Conservation (phyloP, 2,329 filamentous ascomycete genomes). For the Colletotrichum spaethianum region DNA sequence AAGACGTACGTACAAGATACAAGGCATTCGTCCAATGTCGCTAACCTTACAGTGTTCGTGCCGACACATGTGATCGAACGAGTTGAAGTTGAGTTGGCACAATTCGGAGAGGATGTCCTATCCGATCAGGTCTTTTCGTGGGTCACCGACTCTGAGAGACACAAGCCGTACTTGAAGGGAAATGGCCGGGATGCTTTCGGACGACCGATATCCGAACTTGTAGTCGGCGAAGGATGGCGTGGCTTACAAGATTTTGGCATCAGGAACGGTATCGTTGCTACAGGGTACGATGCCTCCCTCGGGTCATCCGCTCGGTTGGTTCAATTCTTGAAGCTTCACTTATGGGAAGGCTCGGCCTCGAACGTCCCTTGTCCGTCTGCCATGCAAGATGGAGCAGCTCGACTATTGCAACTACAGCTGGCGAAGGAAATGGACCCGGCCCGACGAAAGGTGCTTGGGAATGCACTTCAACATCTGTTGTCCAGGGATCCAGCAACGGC, state of each 20-base stretch:
- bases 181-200: constrained; percentile 75
- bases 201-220: constrained; percentile 68
- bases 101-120: constrained; percentile 67
- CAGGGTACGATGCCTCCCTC: constrained; percentile 68
- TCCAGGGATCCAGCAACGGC: constrained; percentile 64
- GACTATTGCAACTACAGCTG: constrained; percentile 63
- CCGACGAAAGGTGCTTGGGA: constrained; percentile 61
- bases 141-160: constrained; percentile 75
- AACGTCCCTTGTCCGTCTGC: constrained; percentile 76
- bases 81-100: constrained; percentile 59
- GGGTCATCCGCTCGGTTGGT: constrained; percentile 68
- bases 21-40: neutral
- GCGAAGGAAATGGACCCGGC: constrained; percentile 43
- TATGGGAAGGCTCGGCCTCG: constrained; percentile 73
- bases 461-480: constrained; percentile 67
- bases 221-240: constrained; percentile 78
- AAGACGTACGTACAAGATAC: constrained; percentile 56
- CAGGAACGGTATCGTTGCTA: constrained; percentile 59
- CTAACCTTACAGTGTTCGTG: constrained; percentile 61
- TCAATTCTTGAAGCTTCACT: constrained; percentile 70
- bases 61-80: constrained; percentile 55
- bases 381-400: constrained; percentile 76
- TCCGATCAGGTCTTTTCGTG: constrained; percentile 68
- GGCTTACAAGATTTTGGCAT: constrained; percentile 72
- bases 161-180: constrained; percentile 72